Base-by-base conservation (phyloP, 805 yeast genomes). In the Ogataea siamensis region DNA sequence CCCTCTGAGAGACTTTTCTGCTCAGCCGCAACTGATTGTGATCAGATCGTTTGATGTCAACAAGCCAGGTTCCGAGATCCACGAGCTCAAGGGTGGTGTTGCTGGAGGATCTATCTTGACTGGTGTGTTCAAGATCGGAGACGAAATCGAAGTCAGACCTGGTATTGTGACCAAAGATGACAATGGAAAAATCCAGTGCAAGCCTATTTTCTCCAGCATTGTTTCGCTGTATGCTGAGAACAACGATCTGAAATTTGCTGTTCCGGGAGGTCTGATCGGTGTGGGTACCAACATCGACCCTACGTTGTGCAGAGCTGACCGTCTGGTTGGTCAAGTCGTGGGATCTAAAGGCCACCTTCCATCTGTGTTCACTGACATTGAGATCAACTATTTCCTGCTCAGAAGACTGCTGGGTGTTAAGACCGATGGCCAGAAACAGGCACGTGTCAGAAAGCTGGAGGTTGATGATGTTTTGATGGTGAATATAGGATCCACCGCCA, bases 251-350 rank as follows among this genome's bases (percentile, higher is more conserved):
- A 93, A 93, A 66, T 93, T 91, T 58, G 99, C 99, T 42, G 99
- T 93, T 57, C 99, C 99, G 32, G 99, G 99, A 81, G 99, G 99
- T 49, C 78, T 93, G 63, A 94, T 93, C 57, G 99, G 99, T 79
- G 97, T 93, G 42, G 99, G 99, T 71, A 93, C 99, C 35, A 87
- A 87, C 68, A 95, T 93, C 51, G 99, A 93, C 68, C 99, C 99
- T 41, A 93, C 99, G 2, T 72, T 93, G 58, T 93, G 99, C 75
- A 86, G 99, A 73, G 99, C 98, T 45, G 99, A 93, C 71, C 87
- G 99, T 72, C 76, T 93, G 58, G 97, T 94, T 40, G 99, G 99
- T 56, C 99, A 93, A 71, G 99, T 93, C 46, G 95, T 94, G 45
- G 99, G 99, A 61, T 89, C 97, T 45, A 89, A 83, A 66, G 97